These are phyloP conservation scores for Coniochaeta sp. DNA, from an alignment of 2,329 filamentous ascomycete species.

Conservation along the genomic window DNA sequence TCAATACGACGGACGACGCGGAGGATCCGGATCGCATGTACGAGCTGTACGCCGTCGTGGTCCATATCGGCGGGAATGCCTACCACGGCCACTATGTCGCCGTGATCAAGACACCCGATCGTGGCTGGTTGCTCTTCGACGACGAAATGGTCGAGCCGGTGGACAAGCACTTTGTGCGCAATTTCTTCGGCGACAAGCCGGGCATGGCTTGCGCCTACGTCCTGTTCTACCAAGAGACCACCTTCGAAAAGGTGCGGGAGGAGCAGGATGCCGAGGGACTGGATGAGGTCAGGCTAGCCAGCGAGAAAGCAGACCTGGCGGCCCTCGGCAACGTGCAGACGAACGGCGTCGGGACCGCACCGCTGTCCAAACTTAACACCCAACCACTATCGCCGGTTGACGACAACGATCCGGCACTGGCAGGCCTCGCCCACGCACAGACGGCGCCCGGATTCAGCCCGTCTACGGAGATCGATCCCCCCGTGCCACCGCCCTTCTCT, in stretches of 20 bases:
- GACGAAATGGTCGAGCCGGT: slow-evolving; percentile 99
- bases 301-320: slow-evolving; percentile 48
- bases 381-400: slow-evolving; percentile 37
- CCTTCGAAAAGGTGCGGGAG: slow-evolving; percentile 57
- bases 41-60: slow-evolving; percentile 93
- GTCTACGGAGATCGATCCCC: slow-evolving; percentile 9
- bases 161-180: slow-evolving; percentile 89
- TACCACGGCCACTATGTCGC: slow-evolving; percentile 98
- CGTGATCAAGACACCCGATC: slow-evolving; percentile 94
- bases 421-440: slow-evolving; percentile 56
- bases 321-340: slow-evolving; percentile 35
- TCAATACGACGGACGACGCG: slow-evolving; percentile 95
- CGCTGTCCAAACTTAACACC: slow-evolving; percentile 43
- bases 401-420: slow-evolving; percentile 42
- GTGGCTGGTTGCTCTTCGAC: slow-evolving; percentile 93
- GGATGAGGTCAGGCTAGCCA: slow-evolving; percentile 52
- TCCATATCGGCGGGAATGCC: slow-evolving; percentile 93
- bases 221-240: slow-evolving; percentile 92
- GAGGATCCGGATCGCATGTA: slow-evolving; percentile 91
- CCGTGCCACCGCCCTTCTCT: slow-evolving; percentile 10
- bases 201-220: slow-evolving; percentile 94
- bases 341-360: slow-evolving; percentile 29
- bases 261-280: slow-evolving; percentile 78
- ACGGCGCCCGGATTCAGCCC: slow-evolving; percentile 47
- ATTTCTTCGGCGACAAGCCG: slow-evolving; percentile 92